Evolutionary conservation across 768 basidiomycete genomes (phyloP), one percentile per base, ranked within the genome.

Genomic region (Mycena pura): DNA sequence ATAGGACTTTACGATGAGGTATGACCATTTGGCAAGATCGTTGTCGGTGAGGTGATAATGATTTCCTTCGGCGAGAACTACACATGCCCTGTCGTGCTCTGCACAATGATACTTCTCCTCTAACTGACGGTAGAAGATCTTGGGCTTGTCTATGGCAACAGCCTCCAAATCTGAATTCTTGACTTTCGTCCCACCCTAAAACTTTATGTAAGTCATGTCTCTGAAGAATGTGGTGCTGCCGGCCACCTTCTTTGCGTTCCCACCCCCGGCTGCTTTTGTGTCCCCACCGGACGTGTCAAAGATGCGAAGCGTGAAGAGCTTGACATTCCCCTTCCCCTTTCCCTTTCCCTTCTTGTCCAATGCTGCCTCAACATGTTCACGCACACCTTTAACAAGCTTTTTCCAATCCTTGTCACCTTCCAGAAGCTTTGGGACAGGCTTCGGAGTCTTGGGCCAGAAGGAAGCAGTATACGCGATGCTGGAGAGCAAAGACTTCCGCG

Each of bases 371-470:
- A n/a, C n/a, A n/a, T n/a, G n/a, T n/a, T n/a, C n/a, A n/a, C n/a
- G n/a, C n/a, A 62, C 55, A 44, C 58, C 55, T 11, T 21, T 44
- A 6, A 66, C 28, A n/a, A 66, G 34, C 8, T 19, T 40, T 21
- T 32, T 32, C 53, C 60, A 65, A 21, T 28, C 48, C 15, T 62
- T 25, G 7, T 58, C 48, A 54, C 58, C 62, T 32, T 66, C 64
- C 11, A 66, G 50, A 21, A 66, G 61, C 51, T 66, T 66, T 4
- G 62, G 64, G 27, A 58, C 28, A 11, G 64, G 64, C 45, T 63
- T 66, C 3, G 62, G 50, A 19, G 32, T 63, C 57, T 66, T 66
- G 17, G 62, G 62, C 29, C 49, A 45, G 31, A 51, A 66, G 2
- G 61, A 66, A 24, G 62, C 47, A 22, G 63, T 41, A 40, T 62